Conservation (phyloP, 441 rosid genomes). For the Syzygium malaccense region DNA sequence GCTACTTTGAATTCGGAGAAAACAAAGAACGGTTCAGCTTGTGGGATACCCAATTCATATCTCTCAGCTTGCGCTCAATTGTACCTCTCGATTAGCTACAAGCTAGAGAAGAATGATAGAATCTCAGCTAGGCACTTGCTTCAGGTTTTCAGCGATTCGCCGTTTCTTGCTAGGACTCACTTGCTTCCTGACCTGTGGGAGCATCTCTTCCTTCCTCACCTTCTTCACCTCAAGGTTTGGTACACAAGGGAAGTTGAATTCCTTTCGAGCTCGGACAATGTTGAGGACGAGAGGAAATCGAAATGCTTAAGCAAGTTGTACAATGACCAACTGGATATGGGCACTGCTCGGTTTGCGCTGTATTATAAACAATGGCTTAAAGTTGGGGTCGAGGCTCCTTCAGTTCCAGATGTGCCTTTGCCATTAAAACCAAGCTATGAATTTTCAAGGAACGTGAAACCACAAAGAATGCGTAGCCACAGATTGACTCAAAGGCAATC, state of each 20-base stretch:
- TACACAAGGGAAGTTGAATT: conserved; percentile 34
- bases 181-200: conserved; percentile 69
- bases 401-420: conserved; percentile 39
- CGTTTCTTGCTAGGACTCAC: conserved; percentile 46
- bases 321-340: conserved; percentile 36
- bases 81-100: conserved; percentile 47
- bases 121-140: conserved; percentile 42
- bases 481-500: conserved; percentile 17
- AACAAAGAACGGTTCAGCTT: conserved; percentile 23
- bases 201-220: conserved; percentile 59
- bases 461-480: not conserved
- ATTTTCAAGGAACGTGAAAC: conserved; percentile 18
- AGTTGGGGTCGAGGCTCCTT: conserved; percentile 35
- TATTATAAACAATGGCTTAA: conserved; percentile 51
- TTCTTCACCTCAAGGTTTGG: conserved; percentile 65
- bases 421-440: conserved; percentile 26
- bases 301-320: conserved; percentile 32
- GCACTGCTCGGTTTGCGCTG: conserved; percentile 40
- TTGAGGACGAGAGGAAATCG: conserved; percentile 22
- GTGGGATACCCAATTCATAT: conserved; percentile 40
- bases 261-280: conserved; percentile 12
- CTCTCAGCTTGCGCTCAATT: conserved; percentile 54
- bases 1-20: conserved; percentile 36
- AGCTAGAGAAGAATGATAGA: conserved; percentile 46
- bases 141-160: conserved; percentile 47